Conservation (phyloP, 371 early-diverging fungal species). For the Actinomortierella ambigua region DNA sequence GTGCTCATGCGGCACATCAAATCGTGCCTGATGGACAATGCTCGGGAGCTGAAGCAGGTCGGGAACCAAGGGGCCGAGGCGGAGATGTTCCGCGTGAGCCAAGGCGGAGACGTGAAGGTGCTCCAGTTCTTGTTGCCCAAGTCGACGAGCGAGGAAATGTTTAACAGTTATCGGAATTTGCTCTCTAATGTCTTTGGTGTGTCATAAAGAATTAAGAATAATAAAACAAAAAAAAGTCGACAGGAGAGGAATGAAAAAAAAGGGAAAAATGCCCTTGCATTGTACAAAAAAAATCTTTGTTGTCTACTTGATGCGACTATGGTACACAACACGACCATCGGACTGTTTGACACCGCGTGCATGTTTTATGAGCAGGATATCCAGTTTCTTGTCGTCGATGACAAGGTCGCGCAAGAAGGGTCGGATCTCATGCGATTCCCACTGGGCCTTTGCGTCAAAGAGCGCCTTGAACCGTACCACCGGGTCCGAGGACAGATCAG, state of each 20-base stretch:
- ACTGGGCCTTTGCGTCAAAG: conserved; percentile 55
- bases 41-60: conserved; percentile 40
- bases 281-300: no score
- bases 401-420: conserved; percentile 60
- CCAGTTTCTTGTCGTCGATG: conserved; percentile 53
- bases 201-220: no score
- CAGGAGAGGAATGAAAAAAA: no score
- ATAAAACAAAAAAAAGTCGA: no score
- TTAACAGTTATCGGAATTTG: conserved; percentile 18
- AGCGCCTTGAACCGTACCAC: conserved; percentile 55
- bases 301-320: conserved; percentile 21
- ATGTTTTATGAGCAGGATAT: conserved; percentile 55
- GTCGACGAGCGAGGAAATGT: conserved; percentile 42
- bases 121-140: conserved; percentile 37
- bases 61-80: conserved; percentile 43
- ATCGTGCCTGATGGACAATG: conserved; percentile 35
- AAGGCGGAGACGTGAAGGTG: conserved; percentile 43
- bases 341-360: conserved; percentile 40
- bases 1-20: conserved; percentile 26
- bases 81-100: conserved; percentile 40
- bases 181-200: conserved; percentile 33
- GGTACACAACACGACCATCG: conserved; percentile 32
- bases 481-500: conserved; percentile 56
- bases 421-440: conserved; percentile 56
- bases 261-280: no score